These are phyloP conservation scores for Lactarius trivialis DNA, from an alignment of 768 basidiomycete genomes.

Conservation along the genomic window DNA sequence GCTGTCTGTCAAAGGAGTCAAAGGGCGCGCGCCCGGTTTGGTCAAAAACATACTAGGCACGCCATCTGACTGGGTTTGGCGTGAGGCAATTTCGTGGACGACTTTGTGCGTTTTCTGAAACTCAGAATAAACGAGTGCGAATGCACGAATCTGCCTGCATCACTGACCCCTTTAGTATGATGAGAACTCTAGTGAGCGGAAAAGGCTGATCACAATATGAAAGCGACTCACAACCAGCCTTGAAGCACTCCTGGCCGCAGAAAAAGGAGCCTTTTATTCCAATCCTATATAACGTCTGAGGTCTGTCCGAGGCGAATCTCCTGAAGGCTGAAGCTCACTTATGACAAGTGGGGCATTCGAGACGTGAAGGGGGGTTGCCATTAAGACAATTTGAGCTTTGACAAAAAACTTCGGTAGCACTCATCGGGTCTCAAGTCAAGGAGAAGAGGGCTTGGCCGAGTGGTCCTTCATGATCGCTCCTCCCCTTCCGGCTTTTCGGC, in stretches of 20 bases:
- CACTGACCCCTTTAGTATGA: constrained; percentile 11
- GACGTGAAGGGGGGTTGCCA: constrained; percentile 74
- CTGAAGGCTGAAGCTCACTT: constrained; percentile 51
- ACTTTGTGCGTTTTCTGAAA: constrained; percentile 75
- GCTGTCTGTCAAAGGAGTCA: constrained; percentile 44
- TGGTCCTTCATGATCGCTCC: neutral
- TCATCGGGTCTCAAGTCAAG: constrained; percentile 29
- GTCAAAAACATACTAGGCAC: constrained; percentile 24
- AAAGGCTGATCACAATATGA: constrained; percentile 11
- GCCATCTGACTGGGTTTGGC: constrained; percentile 27
- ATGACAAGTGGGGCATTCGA: constrained; percentile 92
- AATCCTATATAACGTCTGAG: constrained; percentile 40
- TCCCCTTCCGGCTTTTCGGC: constrained; percentile 5
- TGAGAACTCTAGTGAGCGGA: constrained; percentile 7
- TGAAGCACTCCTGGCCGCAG: constrained; percentile 96
- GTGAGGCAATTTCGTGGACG: constrained; percentile 56
- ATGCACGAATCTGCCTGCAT: constrained; percentile 27
- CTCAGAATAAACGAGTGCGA: neutral
- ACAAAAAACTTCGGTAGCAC: constrained; percentile 41
- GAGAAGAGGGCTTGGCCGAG: neutral
- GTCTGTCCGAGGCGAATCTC: constrained; percentile 2
- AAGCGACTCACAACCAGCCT: constrained; percentile 71
- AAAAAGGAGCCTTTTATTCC: constrained; percentile 83
- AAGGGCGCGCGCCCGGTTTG: neutral
- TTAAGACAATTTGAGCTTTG: constrained; percentile 69